Conservation (phyloP, 768 basidiomycete genomes). For the Thelephora ganbajun region DNA sequence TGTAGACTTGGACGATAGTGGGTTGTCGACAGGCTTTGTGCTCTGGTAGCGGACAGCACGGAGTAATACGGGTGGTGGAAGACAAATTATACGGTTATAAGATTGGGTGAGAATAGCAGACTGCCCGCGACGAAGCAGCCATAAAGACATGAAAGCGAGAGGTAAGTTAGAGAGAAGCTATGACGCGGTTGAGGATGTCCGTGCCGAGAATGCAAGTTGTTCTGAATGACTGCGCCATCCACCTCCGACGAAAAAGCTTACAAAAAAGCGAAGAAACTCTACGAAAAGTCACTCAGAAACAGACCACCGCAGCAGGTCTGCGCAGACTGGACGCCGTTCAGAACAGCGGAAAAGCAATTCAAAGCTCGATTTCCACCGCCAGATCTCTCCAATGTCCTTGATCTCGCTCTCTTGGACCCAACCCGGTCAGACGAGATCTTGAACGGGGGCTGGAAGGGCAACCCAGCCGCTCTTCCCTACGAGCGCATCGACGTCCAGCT, state of each 20-base stretch:
- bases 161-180: neutral
- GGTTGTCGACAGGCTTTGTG: slow-evolving; percentile 16
- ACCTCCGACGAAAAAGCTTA: slow-evolving; percentile 22
- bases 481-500: slow-evolving; percentile 15
- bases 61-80: slow-evolving; percentile 7
- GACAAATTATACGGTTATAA: slow-evolving; percentile 3
- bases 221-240: slow-evolving; percentile 12
- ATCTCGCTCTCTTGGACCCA: slow-evolving; percentile 39
- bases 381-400: slow-evolving; percentile 54
- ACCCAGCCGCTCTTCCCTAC: slow-evolving; percentile 22
- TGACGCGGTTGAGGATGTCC: neutral
- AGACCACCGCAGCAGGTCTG: slow-evolving; percentile 26
- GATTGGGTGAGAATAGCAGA: slow-evolving; percentile 8
- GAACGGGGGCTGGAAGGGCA: slow-evolving; percentile 34
- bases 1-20: slow-evolving; percentile 17
- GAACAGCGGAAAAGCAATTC: slow-evolving; percentile 67
- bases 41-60: slow-evolving; percentile 20
- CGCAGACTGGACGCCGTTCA: slow-evolving; percentile 59
- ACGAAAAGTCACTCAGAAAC: slow-evolving; percentile 46
- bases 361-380: slow-evolving; percentile 71
- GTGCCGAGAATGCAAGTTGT: slow-evolving; percentile 17
- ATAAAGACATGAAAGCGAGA: slow-evolving; percentile 49
- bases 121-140: slow-evolving; percentile 48
- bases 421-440: slow-evolving; percentile 26
- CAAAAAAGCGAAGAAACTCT: slow-evolving; percentile 44